Base-by-base conservation (phyloP, 2,329 filamentous ascomycete species). In the Cladophialophora chaetospira region DNA sequence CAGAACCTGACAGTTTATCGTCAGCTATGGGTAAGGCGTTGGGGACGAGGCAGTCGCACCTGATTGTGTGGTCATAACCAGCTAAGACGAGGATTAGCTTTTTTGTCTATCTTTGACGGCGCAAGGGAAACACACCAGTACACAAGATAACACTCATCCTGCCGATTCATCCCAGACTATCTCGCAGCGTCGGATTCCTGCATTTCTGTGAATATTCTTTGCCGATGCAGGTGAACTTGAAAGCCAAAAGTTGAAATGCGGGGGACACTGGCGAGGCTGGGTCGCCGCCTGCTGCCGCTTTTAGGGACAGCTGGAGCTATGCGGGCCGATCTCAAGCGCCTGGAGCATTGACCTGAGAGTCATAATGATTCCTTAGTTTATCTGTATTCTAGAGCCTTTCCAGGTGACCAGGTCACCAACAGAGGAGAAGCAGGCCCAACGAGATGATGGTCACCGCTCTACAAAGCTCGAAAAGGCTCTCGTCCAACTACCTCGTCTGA, bases 31-130 rank as follows among this genome's bases (percentile, higher is more conserved):
- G 35, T 49, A 23, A 8, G 19, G 57, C 38, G 35, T 17, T 28
- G 50, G 26, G 11, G 11, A 28, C 26, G 35, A 38, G 33, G 44
- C 40, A 53, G 19, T 21, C 76, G 67, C 77, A 88, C 86, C 86
- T 80, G 63, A 90, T 89, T 26, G 87, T 89, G 72, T 88, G 87
- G 72, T 89, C 87, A 73, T 89, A 89, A 62, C 86, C 87, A 68
- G 87, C 87, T 84, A 71, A 63, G 58, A 62, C 31, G 21, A 49
- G 23, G 26, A 59, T 56, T 47, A 67, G 66, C 62, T 63, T 15
- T 23, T 11, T 13, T 43, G 35, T 4, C 11, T 15, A 19, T 21
- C 4, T 4, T 23, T 40, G 26, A 40, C n/a, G 10, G 19, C 25
- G 33, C 11, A 28, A 17, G 17, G 23, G 15, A 21, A 11, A 26